Evolutionary conservation across 306 rosid genomes (phyloP), one percentile per base, ranked within the genome.

Genomic region (Fragaria ananassa): DNA sequence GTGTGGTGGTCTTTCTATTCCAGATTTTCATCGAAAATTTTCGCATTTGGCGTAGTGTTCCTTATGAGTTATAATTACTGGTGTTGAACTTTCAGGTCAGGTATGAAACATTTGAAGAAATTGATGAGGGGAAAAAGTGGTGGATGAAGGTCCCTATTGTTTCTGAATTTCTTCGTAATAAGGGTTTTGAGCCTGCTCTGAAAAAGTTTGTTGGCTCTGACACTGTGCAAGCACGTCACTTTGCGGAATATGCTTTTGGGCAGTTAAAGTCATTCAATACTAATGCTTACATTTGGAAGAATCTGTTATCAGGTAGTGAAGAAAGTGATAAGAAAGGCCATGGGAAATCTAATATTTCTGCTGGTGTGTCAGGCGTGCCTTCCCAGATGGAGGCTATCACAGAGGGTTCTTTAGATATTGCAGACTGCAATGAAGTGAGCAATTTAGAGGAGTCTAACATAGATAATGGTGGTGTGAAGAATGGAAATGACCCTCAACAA

Each of bases 201-300:
- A 79, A 78, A 84, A 86, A 50, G 85, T 74, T 86, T 77, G 83
- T 69, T 71, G 98, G 97, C 70, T 89, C 97, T 41, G 94, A 94
- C 70, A 82, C 96, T 49, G 96, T 94, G 58, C 95, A 89, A 75
- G 95, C 91, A 19, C 87, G 93, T 51, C 95, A 92, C 81, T 94
- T 94, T 87, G 98, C 89, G 81, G 89, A 89, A 74, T 94, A 89
- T 85, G 96, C 97, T 74, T 94, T 94, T 84, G 97, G 96, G 74
- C 94, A 90, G 85, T 70, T 94, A 58, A 90, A 89, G 87, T 85
- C 97, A 54, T 90, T 90, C 83, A 90, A 89, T 82, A 89, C 88
- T 82, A 83, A 87, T 69, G 83, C 85, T 57, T 47, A 89, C 66
- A 85, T 81, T 77, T 81, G 21, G 77, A 88, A 82, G 81, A 87